Conservation (phyloP, 768 basidiomycete genomes). For the Tricholoma bakamatsutake region DNA sequence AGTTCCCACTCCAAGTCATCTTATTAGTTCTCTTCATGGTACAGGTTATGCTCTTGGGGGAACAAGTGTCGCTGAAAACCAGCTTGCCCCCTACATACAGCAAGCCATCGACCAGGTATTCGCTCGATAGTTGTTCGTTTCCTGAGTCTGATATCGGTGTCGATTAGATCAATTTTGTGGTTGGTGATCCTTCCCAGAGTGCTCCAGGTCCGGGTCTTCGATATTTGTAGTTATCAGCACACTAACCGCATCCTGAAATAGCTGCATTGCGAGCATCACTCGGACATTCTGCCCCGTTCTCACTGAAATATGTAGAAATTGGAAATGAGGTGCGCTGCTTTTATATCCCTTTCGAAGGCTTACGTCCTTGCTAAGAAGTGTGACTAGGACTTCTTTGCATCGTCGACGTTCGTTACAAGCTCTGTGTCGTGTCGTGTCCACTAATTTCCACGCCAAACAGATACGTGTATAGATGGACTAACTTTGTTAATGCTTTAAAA, state of each 20-base stretch:
- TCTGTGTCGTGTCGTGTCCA: not conserved
- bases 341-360: not conserved
- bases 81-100: constrained; percentile 46
- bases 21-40: not conserved
- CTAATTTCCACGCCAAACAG: constrained; percentile 15
- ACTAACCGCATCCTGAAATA: not conserved
- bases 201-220: constrained; percentile 22
- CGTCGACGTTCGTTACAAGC: constrained; percentile 11
- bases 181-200: constrained; percentile 39
- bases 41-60: constrained; percentile 47
- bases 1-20: not conserved
- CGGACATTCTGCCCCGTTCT: constrained; percentile 51
- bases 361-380: not conserved
- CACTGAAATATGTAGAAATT: constrained; percentile 45
- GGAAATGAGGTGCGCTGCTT: constrained; percentile 31
- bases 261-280: constrained; percentile 46
- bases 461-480: constrained; percentile 43
- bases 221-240: not conserved
- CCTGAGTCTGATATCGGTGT: not conserved
- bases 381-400: constrained; percentile 18
- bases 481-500: constrained; percentile 35
- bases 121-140: not conserved
- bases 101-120: constrained; percentile 44
- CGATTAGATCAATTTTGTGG: constrained; percentile 48
- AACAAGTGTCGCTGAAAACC: constrained; percentile 34